Evolutionary conservation across 2,329 filamentous ascomycete species (phyloP), one percentile per base, ranked within the genome.

Genomic region (Neospermospora avenae): DNA sequence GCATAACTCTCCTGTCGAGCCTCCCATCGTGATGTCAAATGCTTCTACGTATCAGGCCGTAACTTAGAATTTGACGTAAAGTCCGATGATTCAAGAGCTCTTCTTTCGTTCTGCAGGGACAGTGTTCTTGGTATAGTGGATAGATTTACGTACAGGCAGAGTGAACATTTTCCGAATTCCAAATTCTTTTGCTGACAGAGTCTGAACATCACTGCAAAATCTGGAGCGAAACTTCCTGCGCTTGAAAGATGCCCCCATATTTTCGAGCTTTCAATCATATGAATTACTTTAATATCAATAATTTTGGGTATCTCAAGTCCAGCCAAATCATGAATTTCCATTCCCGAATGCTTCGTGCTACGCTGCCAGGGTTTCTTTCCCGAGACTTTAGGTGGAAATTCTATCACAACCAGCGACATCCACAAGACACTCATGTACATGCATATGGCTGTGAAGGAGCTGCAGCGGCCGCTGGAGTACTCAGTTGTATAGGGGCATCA

Each of bases 291-390:
- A 4, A 44, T 14, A 53, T 60, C 52, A 56, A 53, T 46, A 56
- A 53, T 52, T 51, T 60, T 20, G 58, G 58, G 58, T 57, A 53
- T 60, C 45, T 18, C 49, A 25, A 39, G 16, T n/a, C 16, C 20
- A 35, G 8, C 31, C 28, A 51, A 35, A 35, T 10, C 31, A 51
- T 34, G 4, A 28, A 35, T 22, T 20, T 28, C 34, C 34, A 7
- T 28, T 51, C 24, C n/a, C 28, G 13, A 31, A 45, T 44, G 25
- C n/a, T 18, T 16, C 24, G 42, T 35, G 34, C 28, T 48, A 49
- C 16, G 34, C 11, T 48, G n/a, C 28, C 16, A 10, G 16, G 4
- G 31, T 13, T 10, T 10, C 28, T 49, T 34, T 49, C 16, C 3
- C 31, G 10, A 7, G 11, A 20, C 4, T 37, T 4, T 6, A 22